Evolutionary conservation across 2,329 filamentous ascomycete genomes (phyloP), one percentile per base, ranked within the genome.

Genomic region (Colletotrichum eleusines): DNA sequence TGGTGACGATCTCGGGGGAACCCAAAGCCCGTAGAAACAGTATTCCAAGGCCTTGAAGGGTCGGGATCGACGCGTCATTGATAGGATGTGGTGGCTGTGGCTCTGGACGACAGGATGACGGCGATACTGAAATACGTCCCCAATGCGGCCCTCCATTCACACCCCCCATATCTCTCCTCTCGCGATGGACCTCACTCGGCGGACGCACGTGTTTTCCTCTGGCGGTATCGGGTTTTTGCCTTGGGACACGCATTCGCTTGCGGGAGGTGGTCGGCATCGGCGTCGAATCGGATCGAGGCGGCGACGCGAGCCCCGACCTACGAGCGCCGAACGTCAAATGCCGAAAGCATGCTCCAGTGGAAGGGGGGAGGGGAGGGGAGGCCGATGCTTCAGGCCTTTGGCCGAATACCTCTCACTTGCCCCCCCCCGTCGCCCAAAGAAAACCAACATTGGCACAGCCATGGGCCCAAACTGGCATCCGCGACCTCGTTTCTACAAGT

Each of bases 41-140:
- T 11, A n/a, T 59, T 12, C 26, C 20, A 38, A 7, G 9, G 26
- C 16, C 14, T 1, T 59, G 5, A 14, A 23, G 42, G 8, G 26
- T 26, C 2, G 14, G 16, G 38, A 20, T 38, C 44, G 31, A 61
- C 44, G 58, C 28, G 58, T 50, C 58, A 61, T 61, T 8, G 58
- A 61, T 16, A 28, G 42, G 20, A 14, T 40, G 40, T 20, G 55
- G 40, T 20, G 55, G 55, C 23, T 7, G 38, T 11, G 4, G 46
- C 40, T 31, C 18, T 31, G 35, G 55, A n/a, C 3, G 55, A 23
- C 28, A 40, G 16, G 11, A 31, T 35, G 20, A 12, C 31, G 20
- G 5, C 18, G 5, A 4, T 61, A 12, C 14, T 46, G 44, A 23
- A 9, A 23, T 46, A 23, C 18, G 42, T 44, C 42, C 8, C 44